Evolutionary conservation across 2,329 filamentous ascomycete genomes (phyloP).

Genomic region (Aureobasidium sp.): DNA sequence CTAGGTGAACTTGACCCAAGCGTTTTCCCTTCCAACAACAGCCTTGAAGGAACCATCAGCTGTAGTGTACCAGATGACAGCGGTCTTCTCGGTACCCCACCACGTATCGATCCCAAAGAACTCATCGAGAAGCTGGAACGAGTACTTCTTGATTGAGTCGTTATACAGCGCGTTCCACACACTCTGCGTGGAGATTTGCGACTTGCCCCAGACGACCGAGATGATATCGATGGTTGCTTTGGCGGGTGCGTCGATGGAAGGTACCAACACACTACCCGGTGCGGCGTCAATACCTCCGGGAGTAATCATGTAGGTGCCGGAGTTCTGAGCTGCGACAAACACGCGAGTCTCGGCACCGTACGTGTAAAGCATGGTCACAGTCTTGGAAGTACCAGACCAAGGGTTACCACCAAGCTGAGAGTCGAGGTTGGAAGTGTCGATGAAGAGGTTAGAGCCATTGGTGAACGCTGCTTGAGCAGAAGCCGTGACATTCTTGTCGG

Average conservation of each 20-base stretch:
- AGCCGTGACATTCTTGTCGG: constrained; percentile 10
- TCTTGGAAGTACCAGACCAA: background rate
- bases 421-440: constrained; percentile 11
- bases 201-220: background rate
- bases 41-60: background rate
- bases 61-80: constrained; percentile 9
- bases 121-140: background rate
- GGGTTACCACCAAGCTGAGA: constrained; percentile 7
- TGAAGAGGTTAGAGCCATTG: background rate
- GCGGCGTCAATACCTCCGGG: background rate
- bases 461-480: constrained; percentile 1
- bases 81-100: background rate
- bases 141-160: background rate
- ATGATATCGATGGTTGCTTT: constrained; percentile 1
- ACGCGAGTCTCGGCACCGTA: constrained; percentile 15
- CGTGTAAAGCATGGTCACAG: constrained; percentile 15
- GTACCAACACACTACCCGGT: background rate
- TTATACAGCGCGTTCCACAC: background rate
- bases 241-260: background rate
- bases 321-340: constrained; percentile 1
- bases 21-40: background rate
- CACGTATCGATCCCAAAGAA: constrained; percentile 12
- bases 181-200: background rate
- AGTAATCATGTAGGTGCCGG: background rate
- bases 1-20: background rate